Evolutionary conservation across 2,329 filamentous ascomycete genomes (phyloP).

Genomic region (Xylaria sp.): DNA sequence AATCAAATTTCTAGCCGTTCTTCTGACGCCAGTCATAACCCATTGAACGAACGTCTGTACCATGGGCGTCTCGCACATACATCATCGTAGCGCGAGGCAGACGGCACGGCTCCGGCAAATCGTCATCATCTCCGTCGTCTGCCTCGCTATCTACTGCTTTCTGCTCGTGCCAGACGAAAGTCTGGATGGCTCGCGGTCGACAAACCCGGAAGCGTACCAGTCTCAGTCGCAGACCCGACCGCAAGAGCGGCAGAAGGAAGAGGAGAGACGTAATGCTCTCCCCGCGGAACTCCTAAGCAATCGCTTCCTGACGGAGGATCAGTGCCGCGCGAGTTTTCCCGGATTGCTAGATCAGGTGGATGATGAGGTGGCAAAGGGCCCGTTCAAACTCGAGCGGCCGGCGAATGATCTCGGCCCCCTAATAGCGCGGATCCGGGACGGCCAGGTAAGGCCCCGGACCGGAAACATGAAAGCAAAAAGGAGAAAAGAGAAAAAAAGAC

Average conservation of each 20-base stretch:
- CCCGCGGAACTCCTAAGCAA: constrained; percentile 47
- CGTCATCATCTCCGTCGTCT: constrained; percentile 45
- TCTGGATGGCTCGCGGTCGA: constrained; percentile 37
- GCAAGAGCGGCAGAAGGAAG: neutral
- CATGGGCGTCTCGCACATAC: constrained; percentile 31
- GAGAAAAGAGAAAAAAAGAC: neutral
- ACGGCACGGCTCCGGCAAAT: constrained; percentile 47
- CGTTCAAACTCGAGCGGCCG: constrained; percentile 54
- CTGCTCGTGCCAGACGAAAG: constrained; percentile 43
- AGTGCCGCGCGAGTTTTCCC: constrained; percentile 60
- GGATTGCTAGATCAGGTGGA: constrained; percentile 61
- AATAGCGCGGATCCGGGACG: constrained; percentile 57
- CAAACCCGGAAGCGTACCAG: constrained; percentile 27
- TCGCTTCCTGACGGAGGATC: constrained; percentile 55
- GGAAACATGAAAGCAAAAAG: neutral
- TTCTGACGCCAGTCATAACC: neutral
- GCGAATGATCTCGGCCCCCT: constrained; percentile 55
- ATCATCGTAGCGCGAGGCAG: constrained; percentile 33
- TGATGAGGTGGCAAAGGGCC: constrained; percentile 56
- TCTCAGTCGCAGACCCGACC: constrained; percentile 11
- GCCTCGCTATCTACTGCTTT: constrained; percentile 48
- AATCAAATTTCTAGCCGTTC: neutral
- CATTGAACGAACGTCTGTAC: neutral
- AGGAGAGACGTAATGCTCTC: constrained; percentile 6
- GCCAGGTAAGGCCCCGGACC: constrained; percentile 49